Base-by-base conservation (phyloP, 345 rosid species). In the Aegle marmelos region DNA sequence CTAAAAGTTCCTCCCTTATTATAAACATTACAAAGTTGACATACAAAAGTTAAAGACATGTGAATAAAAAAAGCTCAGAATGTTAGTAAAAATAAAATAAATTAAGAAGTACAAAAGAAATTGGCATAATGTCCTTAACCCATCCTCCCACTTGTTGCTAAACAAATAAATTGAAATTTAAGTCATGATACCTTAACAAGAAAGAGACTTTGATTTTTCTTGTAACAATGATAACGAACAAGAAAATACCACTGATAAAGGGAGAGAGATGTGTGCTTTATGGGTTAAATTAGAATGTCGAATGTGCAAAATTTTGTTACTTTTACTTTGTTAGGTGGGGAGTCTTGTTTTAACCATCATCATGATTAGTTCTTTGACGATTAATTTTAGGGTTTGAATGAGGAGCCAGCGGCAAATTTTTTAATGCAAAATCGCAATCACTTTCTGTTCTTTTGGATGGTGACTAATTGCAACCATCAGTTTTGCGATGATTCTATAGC, bases 171-270 rank as follows among this genome's bases (percentile, higher is more conserved):
- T 34, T 54, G 66, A 73, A 58, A n/a, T 73, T 73, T 27, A 63
- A 75, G 33, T 73, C 76, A 73, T 57, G 65, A 73, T 73, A 36
- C 54, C 76, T 58, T 59, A 74, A 45, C 68, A 64, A 75, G 70
- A 75, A 75, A 75, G 70, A 21, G 60, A 75, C 48, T 63, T 63
- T 75, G 78, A 66, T 61, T 74, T 60, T 72, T 34, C 8, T 73
- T 7, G 34, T 27, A 74, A 73, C 60, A 6, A 74, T 74, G 68
- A 61, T 60, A 61, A 41, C 68, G 45, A 27, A 62, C 68, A 61
- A 60, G n/a, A 68, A 68, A 68, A 68, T 19, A 48, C 2, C 4
- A 25, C 21, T 30, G 36, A 69, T 28, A 30, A 14, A 74, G 57
- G 61, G 76, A 2, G 50, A 16, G 54, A 58, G 33, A 9, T 9